Evolutionary conservation across 345 rosid genomes (phyloP).

Genomic region (Hibiscus tridactylites): DNA sequence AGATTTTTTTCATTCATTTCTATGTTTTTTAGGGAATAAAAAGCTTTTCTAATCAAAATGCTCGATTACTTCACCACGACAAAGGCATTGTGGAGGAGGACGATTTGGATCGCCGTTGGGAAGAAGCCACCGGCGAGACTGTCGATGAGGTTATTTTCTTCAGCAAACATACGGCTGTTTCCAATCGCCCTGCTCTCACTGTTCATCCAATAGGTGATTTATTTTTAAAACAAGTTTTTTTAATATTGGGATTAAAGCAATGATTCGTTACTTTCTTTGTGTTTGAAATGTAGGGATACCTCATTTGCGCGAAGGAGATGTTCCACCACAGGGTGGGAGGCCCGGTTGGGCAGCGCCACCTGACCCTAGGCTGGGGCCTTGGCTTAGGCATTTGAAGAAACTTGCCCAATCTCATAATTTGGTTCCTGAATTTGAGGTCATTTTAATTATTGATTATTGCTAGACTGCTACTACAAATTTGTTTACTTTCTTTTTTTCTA

Average conservation of each 20-base stretch:
- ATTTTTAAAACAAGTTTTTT: neutral
- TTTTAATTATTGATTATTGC: neutral
- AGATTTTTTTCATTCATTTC: neutral
- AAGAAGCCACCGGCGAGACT: constrained; percentile 65
- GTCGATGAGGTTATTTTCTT: constrained; percentile 82
- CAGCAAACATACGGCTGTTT: constrained; percentile 88
- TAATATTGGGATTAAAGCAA: neutral
- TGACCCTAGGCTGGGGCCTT: constrained; percentile 78
- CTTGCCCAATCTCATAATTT: constrained; percentile 59
- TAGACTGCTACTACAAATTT: neutral
- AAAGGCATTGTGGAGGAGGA: constrained; percentile 63
- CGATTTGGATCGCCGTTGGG: constrained; percentile 79
- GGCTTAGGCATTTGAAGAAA: constrained; percentile 70
- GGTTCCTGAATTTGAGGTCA: constrained; percentile 96
- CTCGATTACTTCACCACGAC: constrained; percentile 61
- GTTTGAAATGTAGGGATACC: constrained; percentile 49
- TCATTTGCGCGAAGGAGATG: constrained; percentile 71
- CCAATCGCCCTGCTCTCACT: constrained; percentile 86
- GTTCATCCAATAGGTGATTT: constrained; percentile 73
- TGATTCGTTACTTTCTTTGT: neutral
- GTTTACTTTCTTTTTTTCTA: neutral
- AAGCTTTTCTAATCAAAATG: constrained; percentile 45
- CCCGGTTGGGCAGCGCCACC: constrained; percentile 95
- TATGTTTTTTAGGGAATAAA: constrained; percentile 35
- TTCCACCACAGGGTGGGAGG: constrained; percentile 79